Evolutionary conservation across 495 filamentous ascomycete genomes (phyloP), one percentile per base, ranked within the genome.

Genomic region (Podospora conica): DNA sequence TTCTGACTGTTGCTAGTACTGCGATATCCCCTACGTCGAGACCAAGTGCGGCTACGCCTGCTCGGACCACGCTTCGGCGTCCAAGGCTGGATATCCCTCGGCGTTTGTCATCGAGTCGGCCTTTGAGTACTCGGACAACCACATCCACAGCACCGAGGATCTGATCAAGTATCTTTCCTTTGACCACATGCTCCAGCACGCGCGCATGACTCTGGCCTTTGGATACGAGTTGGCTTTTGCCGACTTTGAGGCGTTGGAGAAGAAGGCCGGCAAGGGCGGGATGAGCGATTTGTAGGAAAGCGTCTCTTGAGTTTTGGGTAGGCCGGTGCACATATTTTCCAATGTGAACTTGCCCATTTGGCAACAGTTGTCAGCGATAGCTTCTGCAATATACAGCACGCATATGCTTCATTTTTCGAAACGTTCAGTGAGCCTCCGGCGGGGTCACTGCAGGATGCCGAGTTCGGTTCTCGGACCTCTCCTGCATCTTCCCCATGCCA

Each of bases 1-100:
- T 12, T 27, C 20, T 53, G 29, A 21, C 25, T 20, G 22, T 12
- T 25, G 23, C 53, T 33, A 87, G 85, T 98, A 97, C 78, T 98
- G 95, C 77, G 83, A 87, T 24, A 94, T 98, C 64, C 92, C 93
- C 0, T 98, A 86, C 70, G 85, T 94, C 68, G 85, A 93, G 74
- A 97, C 94, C 24, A 91, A 94, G 79, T 99, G 95, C 76, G 96
- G 96, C 25, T 98, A 98, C 71, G 95, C 96, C 23, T 98, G 95
- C 82, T 95, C 91, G 4, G 95, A 98, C 74, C 96, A 99, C 73
- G 95, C 95, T 12, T 93, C 89, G n/a, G 96, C 95, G 23, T 92
- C 89, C 70, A 95, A 96, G 79, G 93, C 93, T 57, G 95, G 95
- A 23, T 99, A 98, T 71, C 92, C 95, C 0, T 91, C 91, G 0